Percentiles rank a stretch among this genome's conserved stretches.
phyloP scores from a whole-genome alignment of 768 basidiomycete species.

The Asterophora lycoperdoides region DNA sequence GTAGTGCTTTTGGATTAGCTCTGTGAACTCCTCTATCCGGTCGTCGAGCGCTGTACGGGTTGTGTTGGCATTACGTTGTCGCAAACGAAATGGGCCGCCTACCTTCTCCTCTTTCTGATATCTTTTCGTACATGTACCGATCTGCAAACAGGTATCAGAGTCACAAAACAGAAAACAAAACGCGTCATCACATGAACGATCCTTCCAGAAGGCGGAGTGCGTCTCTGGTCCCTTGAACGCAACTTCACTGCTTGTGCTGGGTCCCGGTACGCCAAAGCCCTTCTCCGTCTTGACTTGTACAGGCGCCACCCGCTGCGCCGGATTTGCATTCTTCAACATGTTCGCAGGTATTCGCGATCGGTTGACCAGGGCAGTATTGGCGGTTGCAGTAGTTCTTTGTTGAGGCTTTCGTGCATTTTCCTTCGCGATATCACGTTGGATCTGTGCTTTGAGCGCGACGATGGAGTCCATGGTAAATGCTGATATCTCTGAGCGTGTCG shows the following conservation, averaged over 20 bases:
- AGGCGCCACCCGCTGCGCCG: conserved; percentile 10
- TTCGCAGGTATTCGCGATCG: conserved; percentile 29
- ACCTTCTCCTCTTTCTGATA: conserved; percentile 82
- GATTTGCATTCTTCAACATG: conserved; percentile 20
- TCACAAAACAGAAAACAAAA: background rate
- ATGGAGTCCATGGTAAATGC: conserved; percentile 47
- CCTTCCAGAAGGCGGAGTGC: conserved; percentile 35
- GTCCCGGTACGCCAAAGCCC: conserved; percentile 20
- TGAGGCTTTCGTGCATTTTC: conserved; percentile 31
- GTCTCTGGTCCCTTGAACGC: conserved; percentile 37
- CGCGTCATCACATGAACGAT: conserved; percentile 46
- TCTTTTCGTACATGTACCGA: conserved; percentile 94
- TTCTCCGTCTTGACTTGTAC: conserved; percentile 36
- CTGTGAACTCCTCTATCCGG: conserved; percentile 82
- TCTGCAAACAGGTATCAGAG: conserved; percentile 35
- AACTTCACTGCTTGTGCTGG: conserved; percentile 26
- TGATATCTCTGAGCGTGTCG: conserved; percentile 32
- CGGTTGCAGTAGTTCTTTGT: conserved; percentile 21
- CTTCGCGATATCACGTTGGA: conserved; percentile 44
- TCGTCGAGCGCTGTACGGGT: conserved; percentile 66
- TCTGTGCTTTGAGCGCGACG: conserved; percentile 40
- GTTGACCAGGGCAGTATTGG: conserved; percentile 30
- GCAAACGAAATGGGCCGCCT: background rate
- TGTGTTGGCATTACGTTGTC: conserved; percentile 2
- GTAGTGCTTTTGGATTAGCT: conserved; percentile 68